Evolutionary conservation across 495 filamentous ascomycete genomes (phyloP).

Genomic region (Aspergillus ostianus): DNA sequence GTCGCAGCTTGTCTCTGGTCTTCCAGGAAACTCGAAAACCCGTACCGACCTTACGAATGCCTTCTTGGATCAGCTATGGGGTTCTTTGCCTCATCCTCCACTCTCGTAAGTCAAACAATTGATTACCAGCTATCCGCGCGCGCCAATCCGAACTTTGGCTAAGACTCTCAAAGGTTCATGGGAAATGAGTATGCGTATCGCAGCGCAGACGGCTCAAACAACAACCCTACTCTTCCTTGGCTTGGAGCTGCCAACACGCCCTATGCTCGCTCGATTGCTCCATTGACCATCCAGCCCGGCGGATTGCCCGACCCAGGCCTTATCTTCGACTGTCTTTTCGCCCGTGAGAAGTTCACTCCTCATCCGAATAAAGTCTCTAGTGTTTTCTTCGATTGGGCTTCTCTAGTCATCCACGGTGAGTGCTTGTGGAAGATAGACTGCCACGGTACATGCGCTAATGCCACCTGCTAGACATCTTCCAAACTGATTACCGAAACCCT

Average conservation of each 20-base stretch:
- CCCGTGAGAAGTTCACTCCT: slow-evolving; percentile 50
- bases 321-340: slow-evolving; percentile 54
- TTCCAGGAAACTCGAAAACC: slow-evolving; percentile 61
- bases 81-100: slow-evolving; percentile 53
- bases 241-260: slow-evolving; percentile 55
- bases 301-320: slow-evolving; percentile 53
- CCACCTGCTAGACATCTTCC: slow-evolving; percentile 49
- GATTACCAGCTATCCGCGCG: neutral
- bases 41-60: slow-evolving; percentile 63
- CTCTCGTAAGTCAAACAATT: slow-evolving; percentile 40
- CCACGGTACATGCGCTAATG: slow-evolving; percentile 6
- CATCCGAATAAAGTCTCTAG: slow-evolving; percentile 59
- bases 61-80: slow-evolving; percentile 71
- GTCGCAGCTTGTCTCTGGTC: slow-evolving; percentile 58
- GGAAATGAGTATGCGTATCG: slow-evolving; percentile 66
- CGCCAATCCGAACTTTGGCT: slow-evolving; percentile 1
- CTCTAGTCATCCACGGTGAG: slow-evolving; percentile 54
- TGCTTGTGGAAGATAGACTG: neutral
- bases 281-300: slow-evolving; percentile 49
- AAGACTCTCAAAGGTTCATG: slow-evolving; percentile 46
- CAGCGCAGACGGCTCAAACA: slow-evolving; percentile 70
- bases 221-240: slow-evolving; percentile 56
- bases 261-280: slow-evolving; percentile 53
- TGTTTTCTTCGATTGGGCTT: slow-evolving; percentile 60
- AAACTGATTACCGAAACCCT: slow-evolving; percentile 53